These are phyloP conservation scores for Kwoniella sp. DNA, from an alignment of 768 basidiomycete species.

Conservation along the genomic window DNA sequence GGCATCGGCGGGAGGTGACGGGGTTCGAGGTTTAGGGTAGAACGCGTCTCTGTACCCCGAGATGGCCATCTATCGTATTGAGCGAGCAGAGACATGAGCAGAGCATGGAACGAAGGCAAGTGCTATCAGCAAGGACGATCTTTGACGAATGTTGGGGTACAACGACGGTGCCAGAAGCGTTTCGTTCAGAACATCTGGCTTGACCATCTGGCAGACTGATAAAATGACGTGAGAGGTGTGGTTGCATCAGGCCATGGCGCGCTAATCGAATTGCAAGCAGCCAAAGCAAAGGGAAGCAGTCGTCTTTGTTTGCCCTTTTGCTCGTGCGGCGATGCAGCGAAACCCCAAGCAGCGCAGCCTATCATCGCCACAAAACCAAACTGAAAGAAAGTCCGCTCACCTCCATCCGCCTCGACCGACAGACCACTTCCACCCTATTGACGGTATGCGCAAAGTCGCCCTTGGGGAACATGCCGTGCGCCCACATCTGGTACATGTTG, in stretches of 20 bases:
- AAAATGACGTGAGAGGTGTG: too few species aligned
- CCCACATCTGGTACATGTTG: conserved; percentile 89
- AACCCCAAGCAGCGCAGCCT: not conserved
- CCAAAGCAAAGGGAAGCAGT: too few species aligned
- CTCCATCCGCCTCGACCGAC: conserved; percentile 80
- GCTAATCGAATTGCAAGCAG: too few species aligned
- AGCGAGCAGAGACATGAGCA: too few species aligned
- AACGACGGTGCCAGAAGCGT: too few species aligned
- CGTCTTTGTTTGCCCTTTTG: too few species aligned
- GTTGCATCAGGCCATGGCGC: too few species aligned
- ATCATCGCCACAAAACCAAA: not conserved
- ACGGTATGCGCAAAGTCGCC: conserved; percentile 85
- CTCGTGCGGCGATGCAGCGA: too few species aligned
- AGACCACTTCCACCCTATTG: conserved; percentile 80
- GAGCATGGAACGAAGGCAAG: too few species aligned
- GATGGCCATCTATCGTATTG: conserved; percentile 44
- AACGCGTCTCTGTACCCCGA: conserved; percentile 47
- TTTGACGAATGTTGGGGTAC: too few species aligned
- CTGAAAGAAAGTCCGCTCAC: conserved; percentile 64
- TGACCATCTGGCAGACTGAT: not conserved
- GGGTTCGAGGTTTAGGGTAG: conserved; percentile 36
- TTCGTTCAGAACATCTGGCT: too few species aligned
- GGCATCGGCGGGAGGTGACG: conserved; percentile 33
- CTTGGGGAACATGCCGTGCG: conserved; percentile 88
- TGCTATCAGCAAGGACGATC: too few species aligned